A percentile compares a stretch with the other conserved stretches of the same genome.
Conservation (phyloP, 2,329 filamentous ascomycete species). For the Colletotrichum lini region DNA sequence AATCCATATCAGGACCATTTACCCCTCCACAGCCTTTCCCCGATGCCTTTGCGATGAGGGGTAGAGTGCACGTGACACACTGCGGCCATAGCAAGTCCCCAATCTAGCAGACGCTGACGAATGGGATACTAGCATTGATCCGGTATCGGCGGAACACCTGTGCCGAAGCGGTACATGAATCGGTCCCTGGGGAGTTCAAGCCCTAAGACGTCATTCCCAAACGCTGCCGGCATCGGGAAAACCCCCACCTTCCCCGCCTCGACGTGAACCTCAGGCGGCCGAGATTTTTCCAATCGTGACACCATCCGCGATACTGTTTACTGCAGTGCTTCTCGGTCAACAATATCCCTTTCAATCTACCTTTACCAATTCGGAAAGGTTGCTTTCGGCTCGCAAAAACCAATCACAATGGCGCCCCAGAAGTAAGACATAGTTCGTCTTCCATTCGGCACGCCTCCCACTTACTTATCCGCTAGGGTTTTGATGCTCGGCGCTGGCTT, state of each 20-base stretch:
- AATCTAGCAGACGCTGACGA: too few species aligned
- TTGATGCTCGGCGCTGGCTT: slow-evolving; percentile 68
- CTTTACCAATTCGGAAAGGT: not conserved
- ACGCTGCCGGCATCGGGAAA: not conserved
- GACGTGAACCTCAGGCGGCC: not conserved
- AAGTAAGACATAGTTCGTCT: slow-evolving; percentile 5
- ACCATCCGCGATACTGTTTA: not conserved
- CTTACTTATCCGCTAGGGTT: not conserved
- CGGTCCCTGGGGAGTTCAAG: not conserved
- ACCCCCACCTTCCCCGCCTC: slow-evolving; percentile 5
- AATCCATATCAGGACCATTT: too few species aligned
- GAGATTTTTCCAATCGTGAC: not conserved
- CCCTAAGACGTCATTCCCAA: not conserved
- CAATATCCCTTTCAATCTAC: not conserved
- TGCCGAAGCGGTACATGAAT: too few species aligned
- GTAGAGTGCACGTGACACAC: too few species aligned
- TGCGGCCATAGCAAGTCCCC: too few species aligned
- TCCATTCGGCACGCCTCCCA: not conserved
- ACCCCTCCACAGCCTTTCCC: too few species aligned
- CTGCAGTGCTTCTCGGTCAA: slow-evolving; percentile 1
- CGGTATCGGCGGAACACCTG: too few species aligned
- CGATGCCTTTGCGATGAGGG: too few species aligned
- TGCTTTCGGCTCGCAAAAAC: not conserved
- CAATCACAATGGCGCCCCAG: slow-evolving; percentile 16
- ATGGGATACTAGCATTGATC: too few species aligned